Evolutionary conservation across 2,329 filamentous ascomycete genomes (phyloP), one percentile per base, ranked within the genome.

Genomic region (Colletotrichum costaricense): DNA sequence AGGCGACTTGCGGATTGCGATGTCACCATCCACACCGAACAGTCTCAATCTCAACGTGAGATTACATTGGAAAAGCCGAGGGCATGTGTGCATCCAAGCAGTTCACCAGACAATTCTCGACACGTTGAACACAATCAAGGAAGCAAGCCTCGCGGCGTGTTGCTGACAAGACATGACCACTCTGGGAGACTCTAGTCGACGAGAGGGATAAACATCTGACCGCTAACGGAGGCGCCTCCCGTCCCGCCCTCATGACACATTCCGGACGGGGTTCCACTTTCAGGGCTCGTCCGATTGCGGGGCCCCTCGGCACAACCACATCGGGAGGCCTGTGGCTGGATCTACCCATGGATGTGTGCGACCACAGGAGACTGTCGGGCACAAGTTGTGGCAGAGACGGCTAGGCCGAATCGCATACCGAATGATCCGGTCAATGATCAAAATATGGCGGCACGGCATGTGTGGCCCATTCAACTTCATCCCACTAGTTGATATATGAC

Each of bases 241-340:
- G 60, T 7, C 19, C 26, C 63, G 19, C 56, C 19, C 19, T 22
- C n/a, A 30, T 22, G n/a, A 49, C n/a, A 35, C 38, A 16, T 28
- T 55, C 62, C 55, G 63, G 42, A 42, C 30, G 14, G 24, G 22
- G 63, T 67, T 55, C 56, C 56, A 62, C 57, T 49, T 60, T 35
- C 24, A 62, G 46, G 30, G 28, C 55, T 67, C 46, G 46, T 46
- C 63, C 63, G 42, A 33, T 33, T 28, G 55, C 55, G 38, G 35
- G 60, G n/a, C 24, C 42, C 55, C n/a, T 71, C 63, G 49, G 35
- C 54, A 22, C 22, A 28, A 56, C 63, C 42, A 12, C n/a, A 9
- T 63, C 28, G 22, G 19, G 19, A 52, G 49, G 28, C 28, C 30
- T 35, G 42, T 16, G 16, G 33, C 22, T 46, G 33, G 58, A 35